Percentiles rank a stretch among this genome's conserved stretches.
phyloP scores from a whole-genome alignment of 495 filamentous ascomycete species.

The Tuber aestivum region DNA sequence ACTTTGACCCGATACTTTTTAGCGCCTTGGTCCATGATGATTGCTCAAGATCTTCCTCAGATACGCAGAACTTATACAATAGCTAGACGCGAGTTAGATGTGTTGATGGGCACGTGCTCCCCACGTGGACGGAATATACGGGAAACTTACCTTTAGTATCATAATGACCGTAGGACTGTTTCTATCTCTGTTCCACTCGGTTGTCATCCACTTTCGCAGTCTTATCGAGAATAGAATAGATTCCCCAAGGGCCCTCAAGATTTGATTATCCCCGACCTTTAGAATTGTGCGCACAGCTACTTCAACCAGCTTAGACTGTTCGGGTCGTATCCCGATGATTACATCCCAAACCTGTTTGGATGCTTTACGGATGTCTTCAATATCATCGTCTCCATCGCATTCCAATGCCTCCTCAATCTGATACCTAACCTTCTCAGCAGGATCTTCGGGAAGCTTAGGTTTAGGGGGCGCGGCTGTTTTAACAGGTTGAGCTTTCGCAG shows the following conservation, averaged over 20 bases:
- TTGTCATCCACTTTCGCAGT: constrained; percentile 41
- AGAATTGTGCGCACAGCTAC: constrained; percentile 38
- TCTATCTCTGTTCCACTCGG: constrained; percentile 40
- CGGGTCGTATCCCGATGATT: constrained; percentile 25
- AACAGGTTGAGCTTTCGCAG: constrained; percentile 12
- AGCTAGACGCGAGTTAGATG: constrained; percentile 32
- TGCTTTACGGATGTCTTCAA: constrained; percentile 38
- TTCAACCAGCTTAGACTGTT: constrained; percentile 35
- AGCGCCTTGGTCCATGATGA: constrained; percentile 38
- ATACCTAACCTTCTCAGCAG: constrained; percentile 31
- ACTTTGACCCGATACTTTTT: constrained; percentile 35
- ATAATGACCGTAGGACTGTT: constrained; percentile 31
- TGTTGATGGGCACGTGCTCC: constrained; percentile 1
- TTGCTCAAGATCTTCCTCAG: constrained; percentile 40
- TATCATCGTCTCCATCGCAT: constrained; percentile 32
- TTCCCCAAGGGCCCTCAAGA: constrained; percentile 34
- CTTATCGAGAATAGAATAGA: constrained; percentile 39
- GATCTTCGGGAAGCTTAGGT: constrained; percentile 37
- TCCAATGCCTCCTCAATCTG: constrained; percentile 35
- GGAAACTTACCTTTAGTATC: constrained; percentile 35
- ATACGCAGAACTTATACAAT: constrained; percentile 34
- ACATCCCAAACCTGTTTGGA: constrained; percentile 40
- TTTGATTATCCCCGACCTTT: constrained; percentile 38
- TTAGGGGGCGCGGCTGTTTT: constrained; percentile 12
- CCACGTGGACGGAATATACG: background rate